These are phyloP conservation scores for Vanderwaltozyma polyspora DNA, from an alignment of 805 yeast genomes.

Conservation along the genomic window DNA sequence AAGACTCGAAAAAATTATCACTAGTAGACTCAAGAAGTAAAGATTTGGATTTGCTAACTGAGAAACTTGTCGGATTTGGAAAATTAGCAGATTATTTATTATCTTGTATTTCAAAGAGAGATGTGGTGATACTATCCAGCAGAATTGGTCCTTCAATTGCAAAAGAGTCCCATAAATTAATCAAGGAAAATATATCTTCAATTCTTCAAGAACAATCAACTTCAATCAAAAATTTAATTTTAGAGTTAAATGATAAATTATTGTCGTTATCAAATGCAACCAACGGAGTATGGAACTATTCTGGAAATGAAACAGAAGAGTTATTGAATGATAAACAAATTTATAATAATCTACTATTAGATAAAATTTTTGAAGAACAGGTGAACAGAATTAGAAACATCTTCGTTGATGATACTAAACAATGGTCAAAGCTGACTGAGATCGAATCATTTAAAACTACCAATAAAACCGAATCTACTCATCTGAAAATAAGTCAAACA, in stretches of 20 bases:
- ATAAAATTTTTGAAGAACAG: slow-evolving; percentile 14
- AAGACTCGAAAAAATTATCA: not conserved
- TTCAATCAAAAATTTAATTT: no score
- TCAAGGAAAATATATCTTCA: slow-evolving; percentile 14
- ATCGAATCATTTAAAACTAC: no score
- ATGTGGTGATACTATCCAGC: not conserved
- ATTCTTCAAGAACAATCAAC: slow-evolving; percentile 8
- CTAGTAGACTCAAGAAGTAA: not conserved
- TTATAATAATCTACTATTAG: slow-evolving; percentile 17
- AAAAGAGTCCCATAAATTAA: slow-evolving; percentile 16
- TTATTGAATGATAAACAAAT: slow-evolving; percentile 16
- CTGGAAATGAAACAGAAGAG: slow-evolving; percentile 9
- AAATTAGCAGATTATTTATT: slow-evolving; percentile 5
- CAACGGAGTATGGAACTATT: slow-evolving; percentile 9
- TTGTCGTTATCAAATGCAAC: not conserved
- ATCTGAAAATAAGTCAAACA: no score
- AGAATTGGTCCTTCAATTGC: slow-evolving; percentile 13
- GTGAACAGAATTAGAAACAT: slow-evolving; percentile 9
- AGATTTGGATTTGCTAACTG: not conserved
- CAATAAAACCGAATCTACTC: no score
- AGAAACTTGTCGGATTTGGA: slow-evolving; percentile 6
- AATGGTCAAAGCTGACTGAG: no score
- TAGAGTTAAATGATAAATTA: no score
- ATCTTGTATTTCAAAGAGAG: not conserved
- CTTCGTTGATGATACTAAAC: no score